Evolutionary conservation across 768 basidiomycete genomes (phyloP).

Genomic region (Pulveroboletus frians): DNA sequence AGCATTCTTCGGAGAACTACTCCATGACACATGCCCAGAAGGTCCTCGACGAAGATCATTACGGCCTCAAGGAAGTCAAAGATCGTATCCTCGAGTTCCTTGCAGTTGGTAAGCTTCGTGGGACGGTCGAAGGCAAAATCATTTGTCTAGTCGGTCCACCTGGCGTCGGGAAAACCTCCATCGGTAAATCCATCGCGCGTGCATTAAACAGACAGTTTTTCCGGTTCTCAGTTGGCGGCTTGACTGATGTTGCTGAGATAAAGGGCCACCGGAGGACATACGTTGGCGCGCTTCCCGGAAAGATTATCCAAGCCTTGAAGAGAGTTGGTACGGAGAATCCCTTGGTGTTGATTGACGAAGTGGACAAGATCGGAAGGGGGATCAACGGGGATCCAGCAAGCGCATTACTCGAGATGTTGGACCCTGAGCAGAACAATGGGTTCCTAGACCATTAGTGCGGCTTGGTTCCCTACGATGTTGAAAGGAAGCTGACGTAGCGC

Average conservation of each 20-base stretch:
- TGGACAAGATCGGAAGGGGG: slow-evolving; percentile 91
- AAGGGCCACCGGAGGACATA: slow-evolving; percentile 98
- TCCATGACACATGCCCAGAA: slow-evolving; percentile 74
- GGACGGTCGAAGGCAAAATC: slow-evolving; percentile 96
- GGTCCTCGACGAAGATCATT: slow-evolving; percentile 93
- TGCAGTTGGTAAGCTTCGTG: slow-evolving; percentile 90
- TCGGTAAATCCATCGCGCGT: slow-evolving; percentile 91
- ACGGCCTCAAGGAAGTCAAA: slow-evolving; percentile 88
- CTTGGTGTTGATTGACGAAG: slow-evolving; percentile 89
- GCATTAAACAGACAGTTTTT: slow-evolving; percentile 91
- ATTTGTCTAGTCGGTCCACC: slow-evolving; percentile 95
- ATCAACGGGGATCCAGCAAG: slow-evolving; percentile 91
- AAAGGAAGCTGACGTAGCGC: slow-evolving; percentile 2
- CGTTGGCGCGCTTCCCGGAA: slow-evolving; percentile 88
- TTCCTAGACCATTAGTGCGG: slow-evolving; percentile 94
- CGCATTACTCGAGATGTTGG: slow-evolving; percentile 88
- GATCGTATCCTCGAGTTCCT: slow-evolving; percentile 93
- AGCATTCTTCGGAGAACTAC: slow-evolving; percentile 90
- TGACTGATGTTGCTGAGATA: slow-evolving; percentile 98
- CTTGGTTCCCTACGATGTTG: background rate
- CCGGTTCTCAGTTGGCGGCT: slow-evolving; percentile 92
- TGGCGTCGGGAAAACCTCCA: slow-evolving; percentile 95
- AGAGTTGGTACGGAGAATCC: slow-evolving; percentile 93
- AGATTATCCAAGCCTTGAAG: slow-evolving; percentile 92
- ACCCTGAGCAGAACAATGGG: slow-evolving; percentile 90